Base-by-base conservation (phyloP, 495 filamentous ascomycete species). In the Oidiodendron maius region DNA sequence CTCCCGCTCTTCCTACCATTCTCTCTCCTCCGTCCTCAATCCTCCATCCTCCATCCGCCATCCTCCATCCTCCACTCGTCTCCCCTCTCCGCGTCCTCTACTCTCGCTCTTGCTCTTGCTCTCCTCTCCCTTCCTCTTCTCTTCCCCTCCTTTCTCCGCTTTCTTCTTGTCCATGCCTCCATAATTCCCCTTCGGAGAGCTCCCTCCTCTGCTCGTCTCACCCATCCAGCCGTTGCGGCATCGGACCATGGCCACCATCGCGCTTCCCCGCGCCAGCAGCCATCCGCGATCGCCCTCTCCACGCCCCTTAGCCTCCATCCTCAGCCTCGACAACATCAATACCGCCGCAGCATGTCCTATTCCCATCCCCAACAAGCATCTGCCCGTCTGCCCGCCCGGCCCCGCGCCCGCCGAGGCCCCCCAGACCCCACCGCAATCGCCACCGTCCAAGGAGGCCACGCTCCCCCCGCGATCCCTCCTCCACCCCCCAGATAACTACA, bases 321-420 rank as follows among this genome's bases (percentile, higher is more conserved):
- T 77, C 58, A 62, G 71, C 56, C 62, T 80, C 65, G 62, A 80
- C 51, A 50, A 59, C 48, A 64, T 73, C 61, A 67, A 61, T 39
- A 43, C 62, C 17, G 67, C 69, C 37, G 57, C 64, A 44, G 60
- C 69, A 41, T 65, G 64, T 36, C 70, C 72, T 10, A 60, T 63
- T 10, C 77, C 87, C 11, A 75, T 96, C 18, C 91, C 93, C 8
- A 95, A 95, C 67, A 95, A 94, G 62, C 89, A 95, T 66, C 68
- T 96, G 12, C 87, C 89, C 6, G 71, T 83, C 42, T 91, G 88
- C 59, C 84, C 89, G n/a, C 78, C 90, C 8, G 87, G 87, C 0
- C 82, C 87, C 8, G 70, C 75, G 9, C 84, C 83, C 8, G 61
- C 71, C 38, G 67, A 77, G 47, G 73, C 76, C 28, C 75, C 73